phyloP scores from a whole-genome alignment of 345 rosid genomes.

The Tarenaya hassleriana region DNA sequence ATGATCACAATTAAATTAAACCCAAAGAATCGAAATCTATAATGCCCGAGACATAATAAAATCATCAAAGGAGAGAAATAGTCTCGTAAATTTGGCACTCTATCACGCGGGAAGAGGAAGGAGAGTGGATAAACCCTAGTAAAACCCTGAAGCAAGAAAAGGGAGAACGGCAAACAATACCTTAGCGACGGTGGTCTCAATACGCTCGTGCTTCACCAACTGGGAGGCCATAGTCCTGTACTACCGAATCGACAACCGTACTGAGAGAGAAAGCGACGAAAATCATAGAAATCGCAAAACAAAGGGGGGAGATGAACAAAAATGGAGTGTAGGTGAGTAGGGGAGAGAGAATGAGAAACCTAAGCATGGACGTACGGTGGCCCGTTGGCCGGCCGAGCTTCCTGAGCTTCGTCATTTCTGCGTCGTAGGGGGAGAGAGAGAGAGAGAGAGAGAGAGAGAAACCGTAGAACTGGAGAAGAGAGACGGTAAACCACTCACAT shows the following conservation, averaged over 20 bases:
- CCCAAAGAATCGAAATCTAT: no score
- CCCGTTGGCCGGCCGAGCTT: conserved; percentile 63
- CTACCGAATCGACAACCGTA: background rate
- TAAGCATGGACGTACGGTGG: conserved; percentile 82
- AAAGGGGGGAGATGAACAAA: background rate
- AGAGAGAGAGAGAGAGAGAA: background rate
- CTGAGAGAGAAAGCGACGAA: no score
- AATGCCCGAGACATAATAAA: no score
- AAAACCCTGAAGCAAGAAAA: conserved; percentile 20
- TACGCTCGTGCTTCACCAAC: conserved; percentile 86
- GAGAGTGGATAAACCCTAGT: conserved; percentile 24
- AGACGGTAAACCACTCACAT: background rate
- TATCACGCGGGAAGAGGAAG: background rate
- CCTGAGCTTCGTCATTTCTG: conserved; percentile 59
- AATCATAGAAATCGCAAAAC: background rate
- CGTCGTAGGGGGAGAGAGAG: background rate
- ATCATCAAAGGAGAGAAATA: no score
- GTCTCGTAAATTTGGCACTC: no score
- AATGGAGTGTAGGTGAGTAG: background rate
- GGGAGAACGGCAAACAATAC: conserved; percentile 21
- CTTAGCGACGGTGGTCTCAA: conserved; percentile 89
- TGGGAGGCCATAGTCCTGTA: conserved; percentile 93
- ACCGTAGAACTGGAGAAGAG: background rate
- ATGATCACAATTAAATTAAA: no score
- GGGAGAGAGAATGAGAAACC: conserved; percentile 28